Evolutionary conservation across 2,329 filamentous ascomycete genomes (phyloP), one percentile per base, ranked within the genome.

Genomic region (Claviceps lovelessii): DNA sequence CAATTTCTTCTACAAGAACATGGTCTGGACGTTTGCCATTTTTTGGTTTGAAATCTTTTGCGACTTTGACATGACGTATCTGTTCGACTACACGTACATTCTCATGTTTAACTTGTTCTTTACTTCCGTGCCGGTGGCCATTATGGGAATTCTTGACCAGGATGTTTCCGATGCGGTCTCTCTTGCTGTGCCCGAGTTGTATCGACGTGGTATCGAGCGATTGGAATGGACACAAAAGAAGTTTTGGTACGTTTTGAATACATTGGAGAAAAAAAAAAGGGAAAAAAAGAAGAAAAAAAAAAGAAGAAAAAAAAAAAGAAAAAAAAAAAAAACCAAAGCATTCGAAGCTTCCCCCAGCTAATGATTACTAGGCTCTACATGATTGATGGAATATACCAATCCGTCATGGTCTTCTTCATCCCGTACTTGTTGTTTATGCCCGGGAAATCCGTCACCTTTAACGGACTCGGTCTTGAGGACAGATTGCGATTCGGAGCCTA

Each of bases 1-100:
- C 68, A 98, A 98, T 70, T 98, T 98, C 78, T 98, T 98, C 76
- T 98, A 97, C 81, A 98, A 98, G 85, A 98, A 97, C 74, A 86
- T 98, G 71, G 86, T 97, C 53, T 98, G 93, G 93, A 93, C 89
- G 0, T 91, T 96, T 66, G 81, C 86, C 47, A 86, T 98, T 56
- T 96, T 97, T 78, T 97, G 91, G 91, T 98, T 88, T 71, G 90
- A 94, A 67, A 88, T 95, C 54, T 98, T 86, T 71, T 89, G 87
- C 75, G 86, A 95, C 71, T 96, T 94, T 68, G 93, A 98, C 73
- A 90, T 91, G 69, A 91, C 91, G 49, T 97, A 96, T 67, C 82
- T 96, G 53, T 96, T 94, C 73, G 93, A 98, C 70, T 96, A 95
- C 74, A 94, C 89, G 44, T 98, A 97, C 72, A 95, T 98, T 64